Evolutionary conservation across 345 rosid species (phyloP), one percentile per base, ranked within the genome.

Genomic region (Arabidopsis arenosa): DNA sequence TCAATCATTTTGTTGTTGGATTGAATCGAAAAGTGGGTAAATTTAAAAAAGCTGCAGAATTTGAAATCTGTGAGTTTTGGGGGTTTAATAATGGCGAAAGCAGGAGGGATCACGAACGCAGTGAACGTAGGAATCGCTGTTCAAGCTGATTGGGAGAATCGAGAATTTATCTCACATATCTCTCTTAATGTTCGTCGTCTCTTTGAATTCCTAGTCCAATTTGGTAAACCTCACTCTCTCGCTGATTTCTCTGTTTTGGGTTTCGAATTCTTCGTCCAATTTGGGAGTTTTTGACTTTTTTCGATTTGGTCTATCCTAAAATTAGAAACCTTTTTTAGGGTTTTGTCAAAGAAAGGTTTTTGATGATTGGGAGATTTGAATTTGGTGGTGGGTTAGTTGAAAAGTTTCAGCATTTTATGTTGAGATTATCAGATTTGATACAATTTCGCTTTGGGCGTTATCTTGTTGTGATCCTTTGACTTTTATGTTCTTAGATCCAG

Each of bases 51-150:
- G 63, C 70, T 69, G 64, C 39, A 44, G 55, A 67, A 70, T 70
- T 52, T 47, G 76, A 53, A 62, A 49, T 75, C 59, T 56, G 61
- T n/a, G 40, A 56, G 68, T 72, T 30, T 11, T n/a, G 68, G 35
- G 26, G 21, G 54, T 40, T 10, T 4, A 62, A 45, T 44, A 66
- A 95, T 96, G 99, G 98, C 94, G 44, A 85, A 96, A 80, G 92
- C 96, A 18, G 99, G 99, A 82, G 98, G 98, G 35, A 93, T 93
- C 49, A 93, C 98, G 32, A 93, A 96, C 83, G 98, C 98, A 5
- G 98, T 96, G 11, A 96, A 93, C 63, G 99, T 96, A n/a, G 99
- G 99, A 72, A 96, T 96, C 14, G 99, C 99, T 6, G 99, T 95
- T 37, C 99, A 95, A 81, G 96, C 99, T 2, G 99, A 95, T 80